phyloP scores from a whole-genome alignment of 345 rosid genomes.

The Pistacia integerrima region DNA sequence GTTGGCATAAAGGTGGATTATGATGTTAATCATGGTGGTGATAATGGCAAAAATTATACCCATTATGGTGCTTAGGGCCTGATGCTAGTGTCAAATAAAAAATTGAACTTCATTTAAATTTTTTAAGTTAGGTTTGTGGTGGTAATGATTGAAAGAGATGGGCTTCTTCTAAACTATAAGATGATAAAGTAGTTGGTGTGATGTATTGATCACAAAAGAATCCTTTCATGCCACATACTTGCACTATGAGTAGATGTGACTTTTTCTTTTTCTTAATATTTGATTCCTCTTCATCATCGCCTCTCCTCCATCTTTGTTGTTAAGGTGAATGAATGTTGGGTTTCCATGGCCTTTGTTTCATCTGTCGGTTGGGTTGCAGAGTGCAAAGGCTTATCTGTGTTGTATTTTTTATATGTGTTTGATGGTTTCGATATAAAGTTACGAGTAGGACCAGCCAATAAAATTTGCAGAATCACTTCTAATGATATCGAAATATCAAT shows the following conservation, averaged over 20 bases:
- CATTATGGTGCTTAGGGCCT: constrained; percentile 30
- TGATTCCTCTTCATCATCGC: too few relatives aligned
- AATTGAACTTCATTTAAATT: neutral
- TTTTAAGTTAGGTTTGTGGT: constrained; percentile 32
- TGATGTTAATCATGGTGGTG: constrained; percentile 34
- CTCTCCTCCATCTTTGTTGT: too few relatives aligned
- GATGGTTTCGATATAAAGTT: too few relatives aligned
- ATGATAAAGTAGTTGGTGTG: constrained; percentile 23
- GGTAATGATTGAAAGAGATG: constrained; percentile 50
- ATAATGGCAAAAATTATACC: constrained; percentile 51
- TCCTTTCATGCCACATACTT: constrained; percentile 17
- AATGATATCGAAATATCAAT: too few relatives aligned
- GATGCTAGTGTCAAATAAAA: constrained; percentile 20
- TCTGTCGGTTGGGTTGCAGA: too few relatives aligned
- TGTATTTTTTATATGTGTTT: too few relatives aligned
- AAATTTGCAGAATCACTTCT: too few relatives aligned
- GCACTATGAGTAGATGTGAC: neutral
- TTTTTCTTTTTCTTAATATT: too few relatives aligned
- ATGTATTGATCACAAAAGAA: constrained; percentile 26
- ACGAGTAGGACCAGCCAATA: too few relatives aligned
- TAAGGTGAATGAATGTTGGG: too few relatives aligned
- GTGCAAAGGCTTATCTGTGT: too few relatives aligned
- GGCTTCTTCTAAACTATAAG: constrained; percentile 13
- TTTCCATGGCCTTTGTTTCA: too few relatives aligned
- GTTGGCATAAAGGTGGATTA: constrained; percentile 13